These are phyloP conservation scores for Botryotinia globosa DNA, from an alignment of 2,329 filamentous ascomycete genomes.

Conservation along the genomic window DNA sequence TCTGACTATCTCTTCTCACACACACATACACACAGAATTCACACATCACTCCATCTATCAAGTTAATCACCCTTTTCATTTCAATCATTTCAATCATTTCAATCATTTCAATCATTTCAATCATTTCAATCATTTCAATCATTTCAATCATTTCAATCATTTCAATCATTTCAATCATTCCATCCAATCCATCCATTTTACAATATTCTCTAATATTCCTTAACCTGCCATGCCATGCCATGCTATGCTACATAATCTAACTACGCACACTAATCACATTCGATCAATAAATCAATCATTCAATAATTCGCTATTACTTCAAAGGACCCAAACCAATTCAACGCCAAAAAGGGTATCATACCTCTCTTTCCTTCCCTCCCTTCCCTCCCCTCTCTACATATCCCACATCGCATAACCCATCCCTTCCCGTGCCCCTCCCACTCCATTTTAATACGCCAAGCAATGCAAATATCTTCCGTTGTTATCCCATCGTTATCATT, in stretches of 20 bases:
- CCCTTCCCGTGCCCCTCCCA: too few relatives aligned
- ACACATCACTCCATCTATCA: neutral
- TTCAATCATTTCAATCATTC: too few relatives aligned
- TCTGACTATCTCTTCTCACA: neutral
- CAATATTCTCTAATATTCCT: neutral
- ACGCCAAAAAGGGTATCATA: conserved; percentile 9
- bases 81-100: too few relatives aligned
- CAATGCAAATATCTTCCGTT: neutral
- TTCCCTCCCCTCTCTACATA: neutral
- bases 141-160: too few relatives aligned
- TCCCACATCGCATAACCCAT: neutral
- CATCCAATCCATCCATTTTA: neutral
- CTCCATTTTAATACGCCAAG: neutral
- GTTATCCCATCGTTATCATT: too few relatives aligned
- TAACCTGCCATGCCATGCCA: neutral
- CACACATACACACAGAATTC: neutral
- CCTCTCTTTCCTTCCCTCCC: neutral
- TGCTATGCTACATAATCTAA: neutral
- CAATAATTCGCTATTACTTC: too few relatives aligned
- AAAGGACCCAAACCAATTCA: neutral
- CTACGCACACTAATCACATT: too few relatives aligned
- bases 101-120: too few relatives aligned
- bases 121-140: too few relatives aligned
- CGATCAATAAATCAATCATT: too few relatives aligned
- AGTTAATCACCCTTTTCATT: too few relatives aligned